Conservation (phyloP, 202 grass and related monocot genomes). For the Cymbopogon flexuosus region DNA sequence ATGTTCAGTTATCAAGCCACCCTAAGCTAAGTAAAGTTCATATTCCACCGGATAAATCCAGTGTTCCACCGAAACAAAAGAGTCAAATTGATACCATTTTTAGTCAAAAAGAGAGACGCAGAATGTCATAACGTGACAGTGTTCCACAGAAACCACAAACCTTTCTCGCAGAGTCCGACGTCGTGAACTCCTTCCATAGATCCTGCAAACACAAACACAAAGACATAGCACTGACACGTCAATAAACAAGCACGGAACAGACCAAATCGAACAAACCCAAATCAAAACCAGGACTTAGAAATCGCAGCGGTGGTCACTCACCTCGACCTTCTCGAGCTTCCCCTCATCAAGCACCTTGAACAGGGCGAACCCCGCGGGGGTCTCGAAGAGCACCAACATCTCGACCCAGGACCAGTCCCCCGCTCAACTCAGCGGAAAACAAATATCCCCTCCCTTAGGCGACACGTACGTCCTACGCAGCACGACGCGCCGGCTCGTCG, state of each 20-base stretch:
- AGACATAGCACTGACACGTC: not conserved
- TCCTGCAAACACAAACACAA: constrained; percentile 37
- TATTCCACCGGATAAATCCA: not conserved
- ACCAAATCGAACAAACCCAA: not conserved
- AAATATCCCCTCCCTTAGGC: not conserved
- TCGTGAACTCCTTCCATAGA: constrained; percentile 67
- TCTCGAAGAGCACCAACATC: constrained; percentile 90
- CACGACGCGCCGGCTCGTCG: not conserved
- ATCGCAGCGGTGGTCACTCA: not conserved
- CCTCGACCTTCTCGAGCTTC: constrained; percentile 76
- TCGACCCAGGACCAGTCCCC: not conserved
- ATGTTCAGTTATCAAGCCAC: not conserved
- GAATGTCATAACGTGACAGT: not conserved
- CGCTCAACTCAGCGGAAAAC: not conserved
- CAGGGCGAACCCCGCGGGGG: constrained; percentile 88
- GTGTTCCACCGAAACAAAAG: not conserved
- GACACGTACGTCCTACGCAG: not conserved
- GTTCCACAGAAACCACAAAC: not conserved
- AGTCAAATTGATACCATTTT: not conserved
- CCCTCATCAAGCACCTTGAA: constrained; percentile 92
- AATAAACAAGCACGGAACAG: not conserved
- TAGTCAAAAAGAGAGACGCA: not conserved
- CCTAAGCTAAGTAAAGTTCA: not conserved
- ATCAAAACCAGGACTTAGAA: not conserved
- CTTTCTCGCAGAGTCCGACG: constrained; percentile 68